Evolutionary conservation across 805 yeast species (phyloP), one percentile per base, ranked within the genome.

Genomic region (Pichia rugopelliculosa): DNA sequence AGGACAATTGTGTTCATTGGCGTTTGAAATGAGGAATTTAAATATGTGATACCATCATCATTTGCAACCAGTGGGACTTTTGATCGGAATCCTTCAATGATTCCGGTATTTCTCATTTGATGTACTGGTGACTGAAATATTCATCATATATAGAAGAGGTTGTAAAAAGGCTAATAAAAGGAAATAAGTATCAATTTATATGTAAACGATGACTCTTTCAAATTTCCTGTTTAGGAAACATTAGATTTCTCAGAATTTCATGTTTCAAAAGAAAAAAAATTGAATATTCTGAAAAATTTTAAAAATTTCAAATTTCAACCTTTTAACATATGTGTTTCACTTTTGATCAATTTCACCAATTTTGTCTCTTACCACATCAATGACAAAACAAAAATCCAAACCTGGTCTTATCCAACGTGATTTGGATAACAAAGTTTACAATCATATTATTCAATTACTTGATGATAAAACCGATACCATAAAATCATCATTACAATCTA

Each of bases 341-440:
- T 5, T 39, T 15, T 15, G n/a, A 15, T 4, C n/a, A 30, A 30
- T 7, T 21, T 6, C 17, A 22, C 17, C n/a, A n/a, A 23, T 17
- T 6, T 22, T 38, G 1, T 33, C 20, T 7, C n/a, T 9, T 17
- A 41, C 3, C 33, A 27, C 24, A 17, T 11, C 22, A 22, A 46
- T 47, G 50, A 41, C 44, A 25, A 44, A 44, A 40, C 45, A 50
- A 7, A 50, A 53, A 36, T 36, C 48, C 3, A 53, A 53, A 22
- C 36, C 49, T 2, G 64, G 64, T 3, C 44, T 53, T 15, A 52
- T 65, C 25, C 66, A 63, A 30, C 57, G 60, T 36, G 63, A 62
- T 13, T 56, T 82, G 45, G 87, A 83, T 54, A 75, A 73, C 48
- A 81, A 79, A 54, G 70, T 85, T 2, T 72, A 75, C 46, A 76